Conservation (phyloP, 768 basidiomycete species). For the Glaciozyma antarctica region DNA sequence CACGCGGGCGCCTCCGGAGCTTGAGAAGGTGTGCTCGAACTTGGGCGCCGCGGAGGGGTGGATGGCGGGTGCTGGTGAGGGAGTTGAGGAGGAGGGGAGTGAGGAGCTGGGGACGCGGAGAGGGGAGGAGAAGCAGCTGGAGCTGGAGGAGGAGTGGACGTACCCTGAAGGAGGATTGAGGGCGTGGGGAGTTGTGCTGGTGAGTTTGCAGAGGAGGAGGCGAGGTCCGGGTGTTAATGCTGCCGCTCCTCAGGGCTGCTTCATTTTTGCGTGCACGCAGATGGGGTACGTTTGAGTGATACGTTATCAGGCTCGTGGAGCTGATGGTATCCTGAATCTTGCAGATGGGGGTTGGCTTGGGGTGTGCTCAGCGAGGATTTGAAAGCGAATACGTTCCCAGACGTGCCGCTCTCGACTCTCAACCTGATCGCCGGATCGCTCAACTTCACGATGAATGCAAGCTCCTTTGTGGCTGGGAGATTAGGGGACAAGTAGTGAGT, state of each 20-base stretch:
- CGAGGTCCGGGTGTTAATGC: neutral
- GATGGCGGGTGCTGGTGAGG: no score
- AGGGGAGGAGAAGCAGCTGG: no score
- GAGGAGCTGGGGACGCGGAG: no score
- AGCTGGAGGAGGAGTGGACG: neutral
- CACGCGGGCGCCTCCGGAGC: no score
- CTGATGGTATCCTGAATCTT: neutral
- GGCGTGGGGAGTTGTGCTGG: slow-evolving; percentile 24
- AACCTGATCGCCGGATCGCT: neutral
- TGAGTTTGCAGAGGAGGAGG: slow-evolving; percentile 3
- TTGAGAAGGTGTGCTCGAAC: no score
- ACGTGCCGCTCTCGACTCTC: neutral
- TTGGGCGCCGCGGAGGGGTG: no score
- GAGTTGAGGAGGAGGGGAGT: no score
- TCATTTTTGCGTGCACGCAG: neutral
- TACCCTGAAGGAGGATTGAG: slow-evolving; percentile 17
- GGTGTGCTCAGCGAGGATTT: neutral
- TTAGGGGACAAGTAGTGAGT: slow-evolving; percentile 12
- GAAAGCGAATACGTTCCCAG: neutral
- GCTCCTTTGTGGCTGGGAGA: slow-evolving; percentile 10
- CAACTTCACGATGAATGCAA: neutral
- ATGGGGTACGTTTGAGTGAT: neutral
- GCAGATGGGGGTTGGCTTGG: neutral
- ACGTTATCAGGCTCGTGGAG: no score
- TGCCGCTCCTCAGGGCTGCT: neutral